phyloP scores from a whole-genome alignment of 176 grass and related monocot species.

The Triticum timopheevii region DNA sequence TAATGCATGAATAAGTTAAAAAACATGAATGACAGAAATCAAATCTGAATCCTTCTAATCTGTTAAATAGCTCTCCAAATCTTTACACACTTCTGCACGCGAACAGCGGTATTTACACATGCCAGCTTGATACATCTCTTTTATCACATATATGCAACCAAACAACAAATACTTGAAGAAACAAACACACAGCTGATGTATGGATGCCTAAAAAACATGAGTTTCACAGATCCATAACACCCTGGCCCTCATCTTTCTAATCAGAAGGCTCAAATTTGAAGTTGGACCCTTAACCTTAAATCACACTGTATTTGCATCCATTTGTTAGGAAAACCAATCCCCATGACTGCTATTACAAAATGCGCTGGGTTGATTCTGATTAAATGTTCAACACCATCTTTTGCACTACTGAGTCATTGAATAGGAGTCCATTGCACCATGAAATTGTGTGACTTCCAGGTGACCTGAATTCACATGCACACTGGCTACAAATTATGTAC shows the following conservation, averaged over 20 bases:
- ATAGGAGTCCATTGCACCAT: background rate
- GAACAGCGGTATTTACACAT: background rate
- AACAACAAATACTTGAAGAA: slow-evolving; percentile 1
- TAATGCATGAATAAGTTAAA: background rate
- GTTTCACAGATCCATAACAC: background rate
- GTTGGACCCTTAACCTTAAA: background rate
- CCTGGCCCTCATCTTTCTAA: background rate
- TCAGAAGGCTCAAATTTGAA: background rate
- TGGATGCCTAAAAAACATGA: background rate
- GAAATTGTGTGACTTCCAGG: background rate
- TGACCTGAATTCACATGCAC: background rate
- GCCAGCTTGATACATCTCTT: background rate
- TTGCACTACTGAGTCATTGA: background rate
- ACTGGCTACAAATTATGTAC: background rate
- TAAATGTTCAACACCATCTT: background rate
- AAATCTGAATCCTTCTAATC: slow-evolving; percentile 8
- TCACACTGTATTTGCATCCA: background rate
- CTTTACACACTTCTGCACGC: background rate
- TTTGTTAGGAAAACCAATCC: background rate
- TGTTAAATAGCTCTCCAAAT: background rate
- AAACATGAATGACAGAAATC: background rate
- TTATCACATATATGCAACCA: background rate
- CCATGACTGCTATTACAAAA: background rate
- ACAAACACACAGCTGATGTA: background rate
- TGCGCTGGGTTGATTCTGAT: background rate